phyloP scores from a whole-genome alignment of 2,329 filamentous ascomycete species.

The Calonectria fujianensis region DNA sequence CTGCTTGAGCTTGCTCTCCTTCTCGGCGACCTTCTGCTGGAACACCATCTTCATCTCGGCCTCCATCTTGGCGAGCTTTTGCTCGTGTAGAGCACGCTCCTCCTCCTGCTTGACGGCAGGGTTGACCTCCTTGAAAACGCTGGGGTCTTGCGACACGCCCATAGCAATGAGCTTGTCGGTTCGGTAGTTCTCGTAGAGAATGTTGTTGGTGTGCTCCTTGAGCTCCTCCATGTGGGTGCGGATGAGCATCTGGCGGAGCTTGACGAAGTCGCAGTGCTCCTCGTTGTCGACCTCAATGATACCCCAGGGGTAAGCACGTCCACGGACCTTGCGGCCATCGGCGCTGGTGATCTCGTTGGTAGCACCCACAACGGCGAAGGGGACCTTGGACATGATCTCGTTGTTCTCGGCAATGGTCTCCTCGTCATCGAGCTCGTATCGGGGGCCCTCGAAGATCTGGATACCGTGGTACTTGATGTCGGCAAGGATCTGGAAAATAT shows the following conservation, averaged over 20 bases:
- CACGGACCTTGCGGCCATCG: conserved; percentile 96
- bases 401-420: conserved; percentile 99
- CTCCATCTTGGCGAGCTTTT: conserved; percentile 99
- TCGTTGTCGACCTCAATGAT: conserved; percentile 99
- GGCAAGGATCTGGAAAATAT: conserved; percentile 83
- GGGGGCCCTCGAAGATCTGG: conserved; percentile 98
- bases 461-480: conserved; percentile 98
- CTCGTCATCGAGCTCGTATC: conserved; percentile 98
- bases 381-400: conserved; percentile 99
- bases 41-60: conserved; percentile 99
- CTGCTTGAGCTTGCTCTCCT: conserved; percentile 99
- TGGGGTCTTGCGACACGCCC: conserved; percentile 98
- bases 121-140: conserved; percentile 99
- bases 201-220: conserved; percentile 99
- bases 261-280: conserved; percentile 99
- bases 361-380: conserved; percentile 97
- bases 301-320: conserved; percentile 98
- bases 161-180: conserved; percentile 99
- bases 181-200: conserved; percentile 99
- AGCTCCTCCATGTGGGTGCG: conserved; percentile 99
- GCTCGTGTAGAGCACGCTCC: conserved; percentile 97
- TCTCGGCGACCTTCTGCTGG: conserved; percentile 99
- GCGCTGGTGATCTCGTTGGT: conserved; percentile 94
- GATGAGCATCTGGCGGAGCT: conserved; percentile 99
- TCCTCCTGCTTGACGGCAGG: conserved; percentile 99